Base-by-base conservation (phyloP, 805 yeast species). In the Pachysolen tannophilus region DNA sequence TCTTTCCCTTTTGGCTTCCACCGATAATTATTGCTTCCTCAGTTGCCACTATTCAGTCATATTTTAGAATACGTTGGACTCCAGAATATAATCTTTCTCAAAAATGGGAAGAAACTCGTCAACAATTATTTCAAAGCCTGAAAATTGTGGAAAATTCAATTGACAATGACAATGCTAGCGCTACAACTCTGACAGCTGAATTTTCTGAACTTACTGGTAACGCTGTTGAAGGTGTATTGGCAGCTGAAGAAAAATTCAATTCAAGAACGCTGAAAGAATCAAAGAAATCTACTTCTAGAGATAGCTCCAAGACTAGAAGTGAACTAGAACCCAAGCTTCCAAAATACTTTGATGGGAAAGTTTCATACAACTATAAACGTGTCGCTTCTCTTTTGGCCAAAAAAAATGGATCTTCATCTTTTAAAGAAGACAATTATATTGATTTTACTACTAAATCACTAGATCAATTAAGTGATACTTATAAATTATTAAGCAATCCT, bases 1-100 rank as follows among this genome's bases (percentile, higher is more conserved):
- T 58, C 10, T 26, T 72, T 5, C 78, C 79, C 0, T 38, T 71
- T 23, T 72, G 77, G 75, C 50, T 72, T 15, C 75, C 78, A 1
- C 35, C 67, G 13, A 62, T 70, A 3, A 43, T 71, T 17, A 51
- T 56, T 15, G 52, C 47, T 33, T 35, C 37, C n/a, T 20, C 57
- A 3, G 33, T 55, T 11, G 41, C 43, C 8, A 34, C 38, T n/a
- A n/a, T 37, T 6, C 34, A 26, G 28, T 34, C 40, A 8, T 5
- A 18, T 11, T 5, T 38, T 8, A 19, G 38, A 11, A 20, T 21
- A 14, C 20, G 34, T 27, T 26, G 24, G 13, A 28, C 28, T 17
- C 28, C 32, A 4, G 21, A 16, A 4, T 37, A 24, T 21, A 24
- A 32, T 24, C 19, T 37, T 13, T 8, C 11, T 16, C 48, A 53